A percentile compares a stretch with the other conserved stretches of the same genome.
These are phyloP conservation scores for Leishmania arabica DNA, from an alignment of 208 protist species.

Conservation along the genomic window DNA sequence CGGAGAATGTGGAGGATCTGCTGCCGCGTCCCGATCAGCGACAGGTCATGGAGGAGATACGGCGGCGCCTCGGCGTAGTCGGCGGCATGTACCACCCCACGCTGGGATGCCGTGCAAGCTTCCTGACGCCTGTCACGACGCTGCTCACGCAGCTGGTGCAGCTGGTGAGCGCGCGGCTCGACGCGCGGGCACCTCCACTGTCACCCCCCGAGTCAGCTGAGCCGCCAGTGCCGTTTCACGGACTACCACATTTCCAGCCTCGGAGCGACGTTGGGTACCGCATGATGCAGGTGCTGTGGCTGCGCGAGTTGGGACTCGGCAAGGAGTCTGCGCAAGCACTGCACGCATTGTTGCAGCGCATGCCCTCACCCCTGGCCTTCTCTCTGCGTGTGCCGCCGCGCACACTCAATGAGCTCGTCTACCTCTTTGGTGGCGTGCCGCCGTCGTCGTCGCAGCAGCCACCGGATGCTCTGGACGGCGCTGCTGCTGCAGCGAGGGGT, in stretches of 20 bases:
- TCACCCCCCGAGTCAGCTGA: background rate
- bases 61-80: conserved; percentile 52
- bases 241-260: conserved; percentile 40
- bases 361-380: conserved; percentile 34
- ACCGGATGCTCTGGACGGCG: background rate
- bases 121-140: conserved; percentile 65
- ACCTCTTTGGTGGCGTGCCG: conserved; percentile 36
- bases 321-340: conserved; percentile 34
- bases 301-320: conserved; percentile 60
- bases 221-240: conserved; percentile 39
- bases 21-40: conserved; percentile 47
- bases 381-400: conserved; percentile 33
- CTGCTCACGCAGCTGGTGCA: conserved; percentile 71
- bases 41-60: conserved; percentile 53
- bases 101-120: conserved; percentile 47
- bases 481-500: background rate
- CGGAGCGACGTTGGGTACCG: conserved; percentile 50
- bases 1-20: conserved; percentile 20
- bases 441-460: conserved; percentile 1
- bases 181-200: conserved; percentile 31
- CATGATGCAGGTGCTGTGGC: conserved; percentile 77
- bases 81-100: conserved; percentile 64
- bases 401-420: conserved; percentile 53
- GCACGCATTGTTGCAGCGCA: conserved; percentile 15
- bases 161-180: conserved; percentile 39